Evolutionary conservation across 2,329 filamentous ascomycete species (phyloP).

Genomic region (Harringtonia aguacate): DNA sequence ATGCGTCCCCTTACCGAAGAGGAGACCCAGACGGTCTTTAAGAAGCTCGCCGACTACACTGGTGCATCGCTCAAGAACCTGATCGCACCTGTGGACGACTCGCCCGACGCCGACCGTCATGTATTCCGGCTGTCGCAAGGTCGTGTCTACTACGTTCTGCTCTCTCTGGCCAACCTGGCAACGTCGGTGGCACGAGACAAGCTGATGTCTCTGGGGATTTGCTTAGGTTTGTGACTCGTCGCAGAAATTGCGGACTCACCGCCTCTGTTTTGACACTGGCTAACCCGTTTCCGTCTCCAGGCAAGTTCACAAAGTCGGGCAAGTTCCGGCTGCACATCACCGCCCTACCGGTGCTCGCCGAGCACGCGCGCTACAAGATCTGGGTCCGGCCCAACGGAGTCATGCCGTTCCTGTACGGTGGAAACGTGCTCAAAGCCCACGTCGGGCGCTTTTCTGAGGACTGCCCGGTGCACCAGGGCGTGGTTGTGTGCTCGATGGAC

Average conservation of each 20-base stretch:
- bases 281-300: slow-evolving; percentile 24
- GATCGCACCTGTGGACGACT: slow-evolving; percentile 61
- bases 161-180: slow-evolving; percentile 83
- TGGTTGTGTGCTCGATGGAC: slow-evolving; percentile 84
- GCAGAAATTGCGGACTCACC: not conserved
- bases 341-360: slow-evolving; percentile 72
- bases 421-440: slow-evolving; percentile 64
- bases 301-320: slow-evolving; percentile 92
- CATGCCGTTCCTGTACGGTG: slow-evolving; percentile 95
- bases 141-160: slow-evolving; percentile 84
- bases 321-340: slow-evolving; percentile 95
- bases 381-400: slow-evolving; percentile 95
- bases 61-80: slow-evolving; percentile 78
- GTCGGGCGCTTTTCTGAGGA: slow-evolving; percentile 82
- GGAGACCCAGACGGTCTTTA: slow-evolving; percentile 55
- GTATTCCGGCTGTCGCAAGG: slow-evolving; percentile 70
- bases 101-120: slow-evolving; percentile 61
- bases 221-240: slow-evolving; percentile 44
- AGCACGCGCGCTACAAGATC: slow-evolving; percentile 90
- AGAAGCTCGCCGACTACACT: slow-evolving; percentile 90
- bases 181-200: slow-evolving; percentile 74
- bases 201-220: slow-evolving; percentile 80
- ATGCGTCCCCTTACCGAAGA: slow-evolving; percentile 17
- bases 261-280: not conserved
- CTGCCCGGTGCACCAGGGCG: slow-evolving; percentile 84